These are phyloP conservation scores for Kurtzmaniella quercitrusa DNA, from an alignment of 1,139 yeast species.

Conservation along the genomic window DNA sequence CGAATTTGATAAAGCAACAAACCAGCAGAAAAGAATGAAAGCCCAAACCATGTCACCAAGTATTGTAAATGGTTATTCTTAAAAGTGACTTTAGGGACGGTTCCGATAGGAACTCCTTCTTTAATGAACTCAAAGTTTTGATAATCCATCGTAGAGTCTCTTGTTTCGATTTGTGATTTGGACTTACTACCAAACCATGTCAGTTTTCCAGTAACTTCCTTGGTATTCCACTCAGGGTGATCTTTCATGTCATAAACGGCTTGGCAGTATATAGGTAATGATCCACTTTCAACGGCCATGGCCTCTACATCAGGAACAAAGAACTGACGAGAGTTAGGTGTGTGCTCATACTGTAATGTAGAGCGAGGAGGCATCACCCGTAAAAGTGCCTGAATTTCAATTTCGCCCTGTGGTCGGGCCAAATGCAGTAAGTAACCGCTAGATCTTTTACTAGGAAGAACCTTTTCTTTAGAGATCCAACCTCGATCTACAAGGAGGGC, in stretches of 20 bases:
- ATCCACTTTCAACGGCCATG: constrained; percentile 67
- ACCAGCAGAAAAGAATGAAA: constrained; percentile 66
- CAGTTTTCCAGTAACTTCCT: constrained; percentile 2
- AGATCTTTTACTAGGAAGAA: constrained; percentile 57
- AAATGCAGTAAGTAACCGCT: constrained; percentile 52
- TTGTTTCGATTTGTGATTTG: constrained; percentile 9
- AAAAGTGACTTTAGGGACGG: constrained; percentile 71
- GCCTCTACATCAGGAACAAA: constrained; percentile 74
- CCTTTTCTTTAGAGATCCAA: constrained; percentile 77
- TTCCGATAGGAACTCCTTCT: constrained; percentile 90
- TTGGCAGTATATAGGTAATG: constrained; percentile 76
- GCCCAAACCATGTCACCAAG: constrained; percentile 91
- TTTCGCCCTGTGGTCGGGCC: constrained; percentile 71
- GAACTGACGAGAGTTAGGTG: constrained; percentile 56
- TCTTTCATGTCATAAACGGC: constrained; percentile 65
- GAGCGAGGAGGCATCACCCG: constrained; percentile 71
- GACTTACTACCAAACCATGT: constrained; percentile 6
- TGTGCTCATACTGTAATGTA: constrained; percentile 72
- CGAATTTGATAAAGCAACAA: constrained; percentile 43
- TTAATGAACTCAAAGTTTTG: constrained; percentile 52
- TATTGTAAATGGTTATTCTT: constrained; percentile 91
- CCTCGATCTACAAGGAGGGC: constrained; percentile 85
- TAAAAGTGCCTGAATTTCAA: constrained; percentile 69
- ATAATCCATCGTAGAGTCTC: constrained; percentile 34
- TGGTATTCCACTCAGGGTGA: constrained; percentile 46